Base-by-base conservation (phyloP, 2,329 filamentous ascomycete species). In the Xylariaceae sp. region DNA sequence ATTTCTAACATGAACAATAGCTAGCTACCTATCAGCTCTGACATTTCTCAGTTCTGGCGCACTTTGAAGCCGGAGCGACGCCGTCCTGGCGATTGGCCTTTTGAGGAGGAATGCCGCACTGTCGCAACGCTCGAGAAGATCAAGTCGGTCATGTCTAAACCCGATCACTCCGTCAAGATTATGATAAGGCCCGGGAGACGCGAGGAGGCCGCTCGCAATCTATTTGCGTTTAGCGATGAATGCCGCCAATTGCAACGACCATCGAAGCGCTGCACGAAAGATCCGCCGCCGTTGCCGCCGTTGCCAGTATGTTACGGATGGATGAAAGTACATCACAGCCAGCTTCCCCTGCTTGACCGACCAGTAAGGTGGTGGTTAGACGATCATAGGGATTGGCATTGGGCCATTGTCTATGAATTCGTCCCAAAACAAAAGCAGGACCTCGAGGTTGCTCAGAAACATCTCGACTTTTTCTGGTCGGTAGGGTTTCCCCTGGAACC, bases 101-200 rank as follows among this genome's bases (percentile, higher is more conserved):
- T 51, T 12, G 42, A 51, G 29, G 40, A 51, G 26, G 26, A 51
- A 51, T 51, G 39, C 37, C 40, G 48, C 48, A 51, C 16, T n/a
- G 18, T 51, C 41, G 48, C 48, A 16, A 29, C 44, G 18, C 34
- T 44, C 26, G 40, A 51, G 40, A 51, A 51, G 34, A 44, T 51
- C 15, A 48, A 30, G 39, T 48, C 32, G 46, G 46, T 48, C 18
- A 51, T 51, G 49, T 51, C 49, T 13, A 19, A 45, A 13, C 30
- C 39, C 16, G 49, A 29, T n/a, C 29, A 30, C 6, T 7, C 7
- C 29, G 30, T 51, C 40, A 51, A 51, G 49, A 29, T 51, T 36
- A 10, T 7, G 29, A 40, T 18, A 30, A 40, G 39, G 18, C 49
- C 49, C 9, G 46, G 30, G 30, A 52, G 19, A 46, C 41, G 32